Percentiles rank a stretch among this genome's conserved stretches.
Conservation (phyloP, 495 filamentous ascomycete genomes). For the Hypoxylon rickii region DNA sequence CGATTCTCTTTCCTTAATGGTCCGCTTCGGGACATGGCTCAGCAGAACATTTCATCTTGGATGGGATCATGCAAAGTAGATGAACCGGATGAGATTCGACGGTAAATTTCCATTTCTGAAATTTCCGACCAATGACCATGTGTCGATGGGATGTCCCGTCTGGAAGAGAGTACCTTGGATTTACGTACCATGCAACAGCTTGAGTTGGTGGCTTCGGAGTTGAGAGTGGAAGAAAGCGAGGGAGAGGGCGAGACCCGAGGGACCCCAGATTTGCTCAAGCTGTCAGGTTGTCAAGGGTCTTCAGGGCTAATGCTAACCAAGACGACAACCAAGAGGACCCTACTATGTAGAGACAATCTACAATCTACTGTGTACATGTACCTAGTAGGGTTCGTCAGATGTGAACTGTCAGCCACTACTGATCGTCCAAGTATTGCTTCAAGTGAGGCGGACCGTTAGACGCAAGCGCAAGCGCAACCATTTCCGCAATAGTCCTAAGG, state of each 20-base stretch:
- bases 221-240: conserved; percentile 3
- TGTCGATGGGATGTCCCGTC: conserved; percentile 23
- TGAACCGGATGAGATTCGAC: conserved; percentile 35
- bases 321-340: too few relatives aligned
- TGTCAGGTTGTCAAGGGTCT: not conserved
- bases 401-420: conserved; percentile 23
- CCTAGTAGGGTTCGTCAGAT: too few relatives aligned
- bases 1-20: conserved; percentile 29
- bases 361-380: too few relatives aligned
- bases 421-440: conserved; percentile 16
- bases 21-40: conserved; percentile 16
- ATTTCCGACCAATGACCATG: conserved; percentile 34
- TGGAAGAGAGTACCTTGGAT: too few relatives aligned
- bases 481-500: not conserved
- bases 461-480: too few relatives aligned
- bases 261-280: not conserved
- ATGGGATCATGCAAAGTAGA: conserved; percentile 36
- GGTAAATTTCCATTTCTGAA: conserved; percentile 28
- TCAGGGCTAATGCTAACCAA: not conserved
- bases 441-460: conserved; percentile 35
- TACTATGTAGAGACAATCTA: too few relatives aligned
- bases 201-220: too few relatives aligned
- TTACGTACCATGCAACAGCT: too few relatives aligned
- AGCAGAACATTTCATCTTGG: conserved; percentile 28
- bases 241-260: too few relatives aligned